Evolutionary conservation across 768 basidiomycete species (phyloP), one percentile per base, ranked within the genome.

Genomic region (Amylocystis lapponica): DNA sequence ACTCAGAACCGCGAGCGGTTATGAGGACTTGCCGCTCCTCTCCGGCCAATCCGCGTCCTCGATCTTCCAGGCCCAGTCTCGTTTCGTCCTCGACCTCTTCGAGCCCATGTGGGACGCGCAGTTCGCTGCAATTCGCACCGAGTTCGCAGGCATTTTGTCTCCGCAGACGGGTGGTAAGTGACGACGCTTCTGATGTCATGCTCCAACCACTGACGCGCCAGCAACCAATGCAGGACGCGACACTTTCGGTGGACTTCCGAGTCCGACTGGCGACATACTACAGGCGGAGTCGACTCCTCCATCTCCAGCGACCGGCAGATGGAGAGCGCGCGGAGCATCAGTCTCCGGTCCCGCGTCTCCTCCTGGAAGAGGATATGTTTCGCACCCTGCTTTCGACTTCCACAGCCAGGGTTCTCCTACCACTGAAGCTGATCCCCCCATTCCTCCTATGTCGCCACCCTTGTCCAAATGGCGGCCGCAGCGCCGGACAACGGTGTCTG

Each of bases 51-150:
- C 45, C 9, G 36, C 22, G 5, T 34, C 41, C 7, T 40, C 33
- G 27, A 7, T 50, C 11, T 43, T 46, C 37, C 45, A 46, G 3
- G 21, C 14, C 13, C 38, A 50, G n/a, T n/a, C n/a, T n/a, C n/a
- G n/a, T n/a, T 14, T 41, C 39, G 19, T 51, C 7, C 29, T 47
- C 4, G 50, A 35, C 16, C 12, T 51, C 5, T 47, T 51, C 43
- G 42, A 45, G 27, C 46, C 46, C 11, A 11, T 41, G 4, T 51
- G 50, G 50, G 16, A 31, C 1, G 5, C 14, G 13, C 50, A 51
- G 32, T 45, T 47, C 39, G 26, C 44, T 25, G 32, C 31, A 9
- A 50, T 50, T 16, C 43, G 36, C 37, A 25, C 3, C 3, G 3
- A 26, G n/a, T 46, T 41, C 36, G 37, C 6, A 21, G 22, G 25